Base-by-base conservation (phyloP, 179 eudicot genomes). In the Pouteria campechiana region DNA sequence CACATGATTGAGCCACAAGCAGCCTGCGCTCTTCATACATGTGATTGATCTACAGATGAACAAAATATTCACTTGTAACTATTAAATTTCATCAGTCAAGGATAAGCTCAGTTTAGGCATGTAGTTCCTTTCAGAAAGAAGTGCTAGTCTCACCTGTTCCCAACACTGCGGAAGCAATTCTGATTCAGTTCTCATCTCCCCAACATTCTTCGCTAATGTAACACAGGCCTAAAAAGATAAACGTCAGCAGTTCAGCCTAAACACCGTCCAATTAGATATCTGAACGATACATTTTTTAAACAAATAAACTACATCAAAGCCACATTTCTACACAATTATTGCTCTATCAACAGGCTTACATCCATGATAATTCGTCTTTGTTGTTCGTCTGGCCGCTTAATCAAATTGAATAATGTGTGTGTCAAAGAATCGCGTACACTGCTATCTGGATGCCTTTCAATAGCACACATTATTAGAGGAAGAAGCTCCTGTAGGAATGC, bases 1-100 rank as follows among this genome's bases (percentile, higher is more conserved):
- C 99, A 58, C 99, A 92, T 46, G 99, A 92, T 74, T 92, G 99
- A 63, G 99, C 99, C 73, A 92, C 96, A 46, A 87, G 94, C 52
- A 90, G 73, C 71, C 99, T 78, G 28, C 99, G 96, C 58, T 92
- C 99, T 69, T 92, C 99, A 12, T 92, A 83, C 79, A 59, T 77
- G 67, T 92, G 99, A 79, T 80, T 92, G 29, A 92, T 87, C 99
- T 92, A 71, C 79, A 67, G 32, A 7, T 24, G 38, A 49, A 13
- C 9, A 44, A 46, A 41, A 19, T 36, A 27, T 9, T 33, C 23
- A 37, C n/a, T n/a, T n/a, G n/a, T n/a, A n/a, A n/a, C n/a, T n/a
- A n/a, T n/a, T n/a, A n/a, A n/a, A n/a, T n/a, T n/a, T n/a, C n/a
- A n/a, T n/a, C n/a, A n/a, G n/a, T n/a, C n/a, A n/a, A n/a, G n/a